These are phyloP conservation scores for Otatea glauca DNA, from an alignment of 176 grass and related monocot genomes.

Conservation along the genomic window DNA sequence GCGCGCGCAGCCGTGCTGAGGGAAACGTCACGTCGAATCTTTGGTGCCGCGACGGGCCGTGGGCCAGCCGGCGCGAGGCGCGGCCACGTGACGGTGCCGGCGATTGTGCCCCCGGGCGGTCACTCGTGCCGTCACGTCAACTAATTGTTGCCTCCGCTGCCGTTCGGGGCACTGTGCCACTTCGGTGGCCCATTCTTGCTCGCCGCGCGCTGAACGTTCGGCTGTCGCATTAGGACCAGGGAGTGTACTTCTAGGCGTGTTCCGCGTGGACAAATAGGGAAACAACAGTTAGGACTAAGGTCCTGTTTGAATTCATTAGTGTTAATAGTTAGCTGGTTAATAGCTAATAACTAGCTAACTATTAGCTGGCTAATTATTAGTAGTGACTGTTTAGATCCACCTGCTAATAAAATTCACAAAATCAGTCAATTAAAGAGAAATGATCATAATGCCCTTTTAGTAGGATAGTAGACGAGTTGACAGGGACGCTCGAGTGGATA, in stretches of 20 bases:
- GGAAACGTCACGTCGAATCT: slow-evolving; percentile 41
- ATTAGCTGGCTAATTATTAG: no score
- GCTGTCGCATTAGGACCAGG: not conserved
- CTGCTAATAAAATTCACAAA: no score
- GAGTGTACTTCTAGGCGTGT: not conserved
- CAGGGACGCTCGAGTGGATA: no score
- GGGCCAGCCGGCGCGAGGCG: not conserved
- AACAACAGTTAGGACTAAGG: no score
- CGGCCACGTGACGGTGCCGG: slow-evolving; percentile 52
- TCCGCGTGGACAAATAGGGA: not conserved
- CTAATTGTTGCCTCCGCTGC: not conserved
- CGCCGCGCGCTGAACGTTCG: not conserved
- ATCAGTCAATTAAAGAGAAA: no score
- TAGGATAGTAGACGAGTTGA: no score
- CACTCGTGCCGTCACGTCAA: slow-evolving; percentile 23
- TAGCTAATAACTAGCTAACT: no score
- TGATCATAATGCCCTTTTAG: no score
- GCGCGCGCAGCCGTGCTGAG: not conserved
- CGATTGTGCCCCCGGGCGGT: not conserved
- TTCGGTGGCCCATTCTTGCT: not conserved
- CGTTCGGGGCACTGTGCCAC: not conserved
- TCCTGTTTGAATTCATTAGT: no score
- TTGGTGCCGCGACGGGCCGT: slow-evolving; percentile 38
- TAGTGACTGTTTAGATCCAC: no score
- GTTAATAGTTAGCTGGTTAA: no score